These are phyloP conservation scores for Chlamydomonas incerta DNA, from an alignment of 139 green algal genomes.

Conservation along the genomic window DNA sequence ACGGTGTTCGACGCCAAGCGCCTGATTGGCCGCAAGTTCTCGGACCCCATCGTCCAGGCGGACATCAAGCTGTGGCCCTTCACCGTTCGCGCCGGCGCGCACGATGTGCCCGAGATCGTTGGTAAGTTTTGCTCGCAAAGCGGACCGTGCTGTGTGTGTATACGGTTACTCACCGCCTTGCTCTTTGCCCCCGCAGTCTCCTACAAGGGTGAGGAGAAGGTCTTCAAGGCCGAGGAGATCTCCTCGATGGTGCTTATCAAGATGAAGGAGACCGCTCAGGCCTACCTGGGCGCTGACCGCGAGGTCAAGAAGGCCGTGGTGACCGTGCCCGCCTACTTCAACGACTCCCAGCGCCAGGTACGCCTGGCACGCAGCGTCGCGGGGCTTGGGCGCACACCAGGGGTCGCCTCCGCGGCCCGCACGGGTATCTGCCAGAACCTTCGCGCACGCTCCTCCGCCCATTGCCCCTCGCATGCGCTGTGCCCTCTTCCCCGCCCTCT, in stretches of 20 bases:
- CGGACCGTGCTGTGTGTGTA: not conserved
- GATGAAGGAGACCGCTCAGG: constrained; percentile 95
- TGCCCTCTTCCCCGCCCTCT: not conserved
- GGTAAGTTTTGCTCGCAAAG: not conserved
- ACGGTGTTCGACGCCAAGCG: constrained; percentile 99
- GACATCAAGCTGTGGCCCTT: constrained; percentile 97
- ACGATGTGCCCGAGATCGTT: constrained; percentile 51
- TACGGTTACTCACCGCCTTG: not conserved
- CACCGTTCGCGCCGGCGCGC: constrained; percentile 50
- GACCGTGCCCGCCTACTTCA: constrained; percentile 99
- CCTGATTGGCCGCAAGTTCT: constrained; percentile 90
- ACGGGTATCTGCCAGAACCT: too few species aligned
- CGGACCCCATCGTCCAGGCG: constrained; percentile 77
- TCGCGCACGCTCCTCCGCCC: too few species aligned
- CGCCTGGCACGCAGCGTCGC: not conserved
- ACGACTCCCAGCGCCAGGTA: constrained; percentile 96
- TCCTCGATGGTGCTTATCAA: constrained; percentile 97
- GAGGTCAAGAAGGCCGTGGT: constrained; percentile 95
- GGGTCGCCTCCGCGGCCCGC: too few species aligned
- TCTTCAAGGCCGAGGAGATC: constrained; percentile 96
- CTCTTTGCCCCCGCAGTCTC: constrained; percentile 73
- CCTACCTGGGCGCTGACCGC: constrained; percentile 75
- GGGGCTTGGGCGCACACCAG: not conserved
- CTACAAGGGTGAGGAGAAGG: constrained; percentile 96
- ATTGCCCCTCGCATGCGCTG: too few species aligned